Percentiles rank a stretch among this genome's conserved stretches.
These are phyloP conservation scores for Yamagishiella unicocca DNA, from an alignment of 139 green algal species.

Conservation along the genomic window DNA sequence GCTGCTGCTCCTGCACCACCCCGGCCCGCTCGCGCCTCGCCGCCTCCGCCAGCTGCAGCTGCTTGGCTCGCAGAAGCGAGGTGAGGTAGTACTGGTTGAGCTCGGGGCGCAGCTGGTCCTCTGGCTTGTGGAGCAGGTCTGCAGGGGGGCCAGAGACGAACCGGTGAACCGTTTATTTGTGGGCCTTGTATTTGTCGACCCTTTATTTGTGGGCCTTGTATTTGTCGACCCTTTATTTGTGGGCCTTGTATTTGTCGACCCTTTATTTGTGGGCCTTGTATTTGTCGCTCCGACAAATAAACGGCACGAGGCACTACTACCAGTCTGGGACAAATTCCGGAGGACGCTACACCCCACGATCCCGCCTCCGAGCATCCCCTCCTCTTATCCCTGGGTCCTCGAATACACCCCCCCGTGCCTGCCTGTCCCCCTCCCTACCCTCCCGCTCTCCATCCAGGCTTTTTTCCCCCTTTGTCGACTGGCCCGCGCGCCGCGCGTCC, in stretches of 20 bases:
- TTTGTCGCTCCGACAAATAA: too few species aligned
- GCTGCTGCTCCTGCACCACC: not conserved
- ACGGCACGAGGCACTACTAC: too few species aligned
- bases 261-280: too few species aligned
- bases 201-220: too few species aligned
- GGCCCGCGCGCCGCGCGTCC: too few species aligned
- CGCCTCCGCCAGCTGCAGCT: not conserved
- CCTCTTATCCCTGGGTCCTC: not conserved
- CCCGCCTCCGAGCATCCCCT: too few species aligned
- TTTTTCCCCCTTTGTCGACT: too few species aligned
- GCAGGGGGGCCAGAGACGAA: not conserved
- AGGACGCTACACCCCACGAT: too few species aligned
- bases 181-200: too few species aligned
- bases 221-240: too few species aligned
- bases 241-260: too few species aligned
- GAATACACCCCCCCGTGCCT: not conserved
- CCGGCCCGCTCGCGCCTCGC: not conserved
- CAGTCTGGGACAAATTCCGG: too few species aligned
- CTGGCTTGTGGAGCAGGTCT: constrained; percentile 44
- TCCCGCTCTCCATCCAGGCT: not conserved
- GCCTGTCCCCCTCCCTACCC: not conserved
- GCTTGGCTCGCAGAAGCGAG: constrained; percentile 10
- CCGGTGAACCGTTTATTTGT: not conserved
- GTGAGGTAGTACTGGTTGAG: constrained; percentile 13
- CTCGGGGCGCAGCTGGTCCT: not conserved